Conservation (phyloP, 805 yeast genomes). For the Pichia eremophila region DNA sequence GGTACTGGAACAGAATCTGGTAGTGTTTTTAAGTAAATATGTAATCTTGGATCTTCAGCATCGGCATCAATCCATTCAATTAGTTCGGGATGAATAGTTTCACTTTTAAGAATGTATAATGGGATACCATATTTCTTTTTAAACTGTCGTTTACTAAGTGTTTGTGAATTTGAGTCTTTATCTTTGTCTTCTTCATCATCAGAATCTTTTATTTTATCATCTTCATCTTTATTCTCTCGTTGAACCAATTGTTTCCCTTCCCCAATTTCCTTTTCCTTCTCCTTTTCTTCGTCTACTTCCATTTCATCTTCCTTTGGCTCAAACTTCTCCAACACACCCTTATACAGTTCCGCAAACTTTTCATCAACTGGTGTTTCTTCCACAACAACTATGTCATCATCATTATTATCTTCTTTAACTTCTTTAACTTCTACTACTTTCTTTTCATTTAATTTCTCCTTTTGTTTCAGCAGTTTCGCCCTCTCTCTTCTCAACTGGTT, state of each 20-base stretch:
- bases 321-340: constrained; percentile 17
- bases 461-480: constrained; percentile 25
- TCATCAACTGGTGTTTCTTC: background rate
- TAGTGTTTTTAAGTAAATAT: constrained; percentile 52
- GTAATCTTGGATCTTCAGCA: constrained; percentile 65
- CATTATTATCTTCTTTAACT: background rate
- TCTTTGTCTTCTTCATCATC: constrained; percentile 6
- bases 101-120: constrained; percentile 56
- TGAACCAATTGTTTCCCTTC: too few relatives aligned
- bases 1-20: constrained; percentile 74
- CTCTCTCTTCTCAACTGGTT: constrained; percentile 46
- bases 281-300: constrained; percentile 4
- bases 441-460: background rate
- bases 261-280: too few relatives aligned
- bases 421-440: constrained; percentile 1
- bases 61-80: constrained; percentile 87
- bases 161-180: constrained; percentile 4
- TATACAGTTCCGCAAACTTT: constrained; percentile 10
- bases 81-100: constrained; percentile 49
- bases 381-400: background rate
- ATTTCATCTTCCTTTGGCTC: constrained; percentile 13
- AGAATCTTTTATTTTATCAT: background rate
- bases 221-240: background rate
- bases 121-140: constrained; percentile 49
- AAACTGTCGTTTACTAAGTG: constrained; percentile 37